phyloP scores from a whole-genome alignment of 164 flowering plant species.

The Pachysandra terminalis region DNA sequence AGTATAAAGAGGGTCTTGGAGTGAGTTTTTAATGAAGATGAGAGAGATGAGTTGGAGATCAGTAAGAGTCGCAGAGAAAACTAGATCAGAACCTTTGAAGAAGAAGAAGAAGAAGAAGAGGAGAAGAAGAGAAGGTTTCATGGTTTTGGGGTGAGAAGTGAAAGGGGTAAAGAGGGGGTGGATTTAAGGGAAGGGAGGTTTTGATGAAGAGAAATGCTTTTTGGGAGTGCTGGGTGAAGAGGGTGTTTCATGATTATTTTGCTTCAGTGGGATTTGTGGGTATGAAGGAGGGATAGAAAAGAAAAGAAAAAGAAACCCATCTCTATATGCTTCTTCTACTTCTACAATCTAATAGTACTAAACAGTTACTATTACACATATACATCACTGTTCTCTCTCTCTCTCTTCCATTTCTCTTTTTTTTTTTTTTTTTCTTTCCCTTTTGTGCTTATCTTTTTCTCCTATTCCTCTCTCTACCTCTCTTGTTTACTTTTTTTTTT shows the following conservation, averaged over 20 bases:
- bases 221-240: conserved; percentile 64
- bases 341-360: too few relatives aligned
- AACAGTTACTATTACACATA: too few relatives aligned
- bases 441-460: conserved; percentile 22
- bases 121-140: conserved; percentile 27
- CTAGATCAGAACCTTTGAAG: conserved; percentile 4
- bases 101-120: conserved; percentile 14
- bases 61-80: conserved; percentile 21
- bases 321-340: too few relatives aligned
- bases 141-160: conserved; percentile 28
- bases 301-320: conserved; percentile 1
- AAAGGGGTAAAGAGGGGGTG: conserved; percentile 29
- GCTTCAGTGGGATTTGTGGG: conserved; percentile 36
- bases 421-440: not conserved
- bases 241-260: conserved; percentile 57
- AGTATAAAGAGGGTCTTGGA: conserved; percentile 53
- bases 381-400: too few relatives aligned
- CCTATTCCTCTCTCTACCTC: not conserved
- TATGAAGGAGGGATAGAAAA: conserved; percentile 19
- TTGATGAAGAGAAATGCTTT: conserved; percentile 50
- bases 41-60: conserved; percentile 58
- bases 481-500: conserved; percentile 8
- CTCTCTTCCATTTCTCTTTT: not conserved
- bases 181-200: conserved; percentile 58
- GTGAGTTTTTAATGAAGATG: conserved; percentile 62